Evolutionary conservation across 2,329 filamentous ascomycete species (phyloP).

Genomic region (Cladosporium sp.): DNA sequence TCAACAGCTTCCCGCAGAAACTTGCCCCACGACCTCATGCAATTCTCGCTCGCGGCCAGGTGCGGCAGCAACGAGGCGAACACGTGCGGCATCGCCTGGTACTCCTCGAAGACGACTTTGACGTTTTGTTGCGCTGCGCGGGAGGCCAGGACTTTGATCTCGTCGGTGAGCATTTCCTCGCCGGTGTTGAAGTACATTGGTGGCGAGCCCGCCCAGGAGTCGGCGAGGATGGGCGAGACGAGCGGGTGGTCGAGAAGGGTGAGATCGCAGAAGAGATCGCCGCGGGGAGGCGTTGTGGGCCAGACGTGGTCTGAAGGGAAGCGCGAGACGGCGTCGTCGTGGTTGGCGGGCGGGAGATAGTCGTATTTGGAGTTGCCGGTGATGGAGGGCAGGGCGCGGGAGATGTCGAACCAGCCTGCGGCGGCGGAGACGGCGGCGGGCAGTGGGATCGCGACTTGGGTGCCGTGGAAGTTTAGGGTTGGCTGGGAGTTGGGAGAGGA

Average conservation of each 20-base stretch:
- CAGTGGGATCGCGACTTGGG: constrained; percentile 60
- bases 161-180: constrained; percentile 71
- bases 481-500: constrained; percentile 42
- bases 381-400: constrained; percentile 62
- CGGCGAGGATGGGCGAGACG: constrained; percentile 60
- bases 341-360: constrained; percentile 58
- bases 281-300: constrained; percentile 49
- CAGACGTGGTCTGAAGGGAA: constrained; percentile 54
- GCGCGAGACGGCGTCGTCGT: constrained; percentile 32
- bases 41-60: constrained; percentile 34
- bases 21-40: constrained; percentile 41
- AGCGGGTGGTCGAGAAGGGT: constrained; percentile 63
- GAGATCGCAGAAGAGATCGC: constrained; percentile 52
- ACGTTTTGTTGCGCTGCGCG: constrained; percentile 61
- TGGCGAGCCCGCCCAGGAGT: constrained; percentile 62
- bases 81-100: constrained; percentile 78
- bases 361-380: constrained; percentile 59
- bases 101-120: constrained; percentile 68
- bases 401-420: constrained; percentile 73
- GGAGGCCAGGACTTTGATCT: constrained; percentile 62
- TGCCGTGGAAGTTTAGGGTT: constrained; percentile 63
- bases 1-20: constrained; percentile 36
- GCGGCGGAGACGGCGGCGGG: constrained; percentile 66
- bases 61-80: constrained; percentile 54
- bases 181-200: constrained; percentile 71